These are phyloP conservation scores for Dryadomyces quercus-mongolicae DNA, from an alignment of 2,329 filamentous ascomycete species.

Conservation along the genomic window DNA sequence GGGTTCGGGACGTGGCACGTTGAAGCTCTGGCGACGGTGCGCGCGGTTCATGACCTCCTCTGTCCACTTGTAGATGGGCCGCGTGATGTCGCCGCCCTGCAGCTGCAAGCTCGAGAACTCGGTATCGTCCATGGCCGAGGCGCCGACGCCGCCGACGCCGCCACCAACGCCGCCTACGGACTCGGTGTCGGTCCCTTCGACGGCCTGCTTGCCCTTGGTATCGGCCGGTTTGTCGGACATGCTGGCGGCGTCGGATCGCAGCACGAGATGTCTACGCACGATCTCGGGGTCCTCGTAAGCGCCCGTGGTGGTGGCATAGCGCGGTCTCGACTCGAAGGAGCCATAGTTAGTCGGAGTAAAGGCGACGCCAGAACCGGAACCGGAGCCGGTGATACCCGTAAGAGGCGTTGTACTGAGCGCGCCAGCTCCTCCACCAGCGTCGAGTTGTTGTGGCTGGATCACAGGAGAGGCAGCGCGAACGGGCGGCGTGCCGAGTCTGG, in stretches of 20 bases:
- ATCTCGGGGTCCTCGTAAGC: conserved; percentile 85
- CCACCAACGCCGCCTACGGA: not conserved
- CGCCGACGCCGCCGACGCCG: conserved; percentile 13
- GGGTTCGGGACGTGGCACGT: conserved; percentile 61
- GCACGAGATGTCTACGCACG: conserved; percentile 76
- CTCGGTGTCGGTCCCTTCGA: conserved; percentile 8
- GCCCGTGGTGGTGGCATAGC: conserved; percentile 34
- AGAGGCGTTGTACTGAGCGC: not conserved
- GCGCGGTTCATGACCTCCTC: conserved; percentile 67
- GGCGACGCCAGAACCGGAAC: conserved; percentile 23
- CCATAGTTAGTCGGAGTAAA: conserved; percentile 64
- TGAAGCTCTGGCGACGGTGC: conserved; percentile 81
- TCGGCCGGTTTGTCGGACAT: conserved; percentile 36
- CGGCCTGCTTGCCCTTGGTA: conserved; percentile 43
- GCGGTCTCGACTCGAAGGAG: conserved; percentile 64
- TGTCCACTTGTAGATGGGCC: conserved; percentile 93
- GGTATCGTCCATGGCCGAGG: conserved; percentile 40
- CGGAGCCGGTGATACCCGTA: not conserved
- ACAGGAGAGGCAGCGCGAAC: conserved; percentile 45
- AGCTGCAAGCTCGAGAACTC: conserved; percentile 89
- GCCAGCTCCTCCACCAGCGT: not conserved
- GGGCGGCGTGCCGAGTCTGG: conserved; percentile 56
- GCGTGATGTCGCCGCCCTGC: conserved; percentile 88
- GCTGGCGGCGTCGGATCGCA: conserved; percentile 43
- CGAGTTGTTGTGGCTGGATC: conserved; percentile 1